Evolutionary conservation across 768 basidiomycete genomes (phyloP), one percentile per base, ranked within the genome.

Genomic region (Serendipita vermifera): DNA sequence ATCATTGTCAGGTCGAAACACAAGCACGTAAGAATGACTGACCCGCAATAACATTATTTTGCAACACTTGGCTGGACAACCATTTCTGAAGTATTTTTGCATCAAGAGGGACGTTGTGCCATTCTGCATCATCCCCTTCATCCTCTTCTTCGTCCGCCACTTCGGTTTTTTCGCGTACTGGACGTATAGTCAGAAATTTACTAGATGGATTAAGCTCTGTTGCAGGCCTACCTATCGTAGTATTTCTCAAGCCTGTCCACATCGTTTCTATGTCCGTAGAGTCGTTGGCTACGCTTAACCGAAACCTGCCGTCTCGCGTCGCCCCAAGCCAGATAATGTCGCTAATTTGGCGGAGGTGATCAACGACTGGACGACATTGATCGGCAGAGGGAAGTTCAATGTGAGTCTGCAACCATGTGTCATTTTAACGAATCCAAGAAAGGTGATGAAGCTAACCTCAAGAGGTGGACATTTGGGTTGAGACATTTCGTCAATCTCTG

Each of bases 31-130:
- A 13, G 3, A n/a, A n/a, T n/a, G n/a, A 31, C 46, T 51, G 24
- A 29, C 46, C 46, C 32, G 29, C 22, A 29, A 51, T 51, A n/a
- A 51, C 27, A 9, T 51, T 9, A 29, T 51, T 51, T n/a, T 51
- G 46, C 7, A 51, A 29, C n/a, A 51, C 27, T 26, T 51, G 46
- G 29, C 46, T 51, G 9, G 46, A 51, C 9, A 51, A 29, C 46
- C 46, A 51, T 51, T 51, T 51, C 15, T 51, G 46, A 20, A 51
- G 46, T 4, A 51, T n/a, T n/a, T 51, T 51, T 20, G 46, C 5
- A 31, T 5, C 15, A 26, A 51, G 46, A 9, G 46, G 46, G 7
- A 51, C 46, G 20, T 26, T 15, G 31, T 51, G 46, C 46, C 46
- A 51, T 9, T 29, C 29, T 1, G 46, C 24, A n/a, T 51, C 46